These are phyloP conservation scores for Syzygium malaccense DNA, from an alignment of 441 rosid genomes.

Conservation along the genomic window DNA sequence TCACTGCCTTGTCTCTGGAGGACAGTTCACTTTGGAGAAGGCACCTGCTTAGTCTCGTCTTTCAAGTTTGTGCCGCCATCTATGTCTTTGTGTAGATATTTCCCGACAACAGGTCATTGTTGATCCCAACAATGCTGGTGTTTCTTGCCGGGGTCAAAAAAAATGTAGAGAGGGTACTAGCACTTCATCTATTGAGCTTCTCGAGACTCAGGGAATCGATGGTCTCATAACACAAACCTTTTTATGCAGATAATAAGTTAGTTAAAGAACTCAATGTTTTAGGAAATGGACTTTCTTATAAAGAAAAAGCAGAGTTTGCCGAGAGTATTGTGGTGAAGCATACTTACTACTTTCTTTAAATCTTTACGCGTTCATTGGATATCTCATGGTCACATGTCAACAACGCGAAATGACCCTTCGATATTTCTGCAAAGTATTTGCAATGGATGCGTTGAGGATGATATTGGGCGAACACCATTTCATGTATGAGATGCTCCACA, in stretches of 20 bases:
- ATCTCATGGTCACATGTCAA: background rate
- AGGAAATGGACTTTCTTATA: accelerated
- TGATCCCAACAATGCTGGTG: background rate
- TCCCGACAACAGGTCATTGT: accelerated
- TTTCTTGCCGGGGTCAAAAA: accelerated
- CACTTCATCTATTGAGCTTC: background rate
- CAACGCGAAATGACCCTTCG: background rate
- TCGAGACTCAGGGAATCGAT: accelerated
- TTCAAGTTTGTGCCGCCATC: background rate
- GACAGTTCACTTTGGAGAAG: background rate
- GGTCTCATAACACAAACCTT: accelerated
- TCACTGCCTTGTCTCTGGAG: accelerated
- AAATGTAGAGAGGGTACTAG: background rate
- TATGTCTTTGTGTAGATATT: background rate
- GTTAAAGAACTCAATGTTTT: background rate
- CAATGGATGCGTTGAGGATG: background rate
- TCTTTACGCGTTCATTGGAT: background rate
- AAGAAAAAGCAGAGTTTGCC: background rate
- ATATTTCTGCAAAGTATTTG: background rate
- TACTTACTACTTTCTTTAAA: background rate
- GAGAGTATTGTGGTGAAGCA: background rate
- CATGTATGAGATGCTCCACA: background rate
- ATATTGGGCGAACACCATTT: background rate
- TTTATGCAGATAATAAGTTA: background rate
- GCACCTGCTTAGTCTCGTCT: background rate